Base-by-base conservation (phyloP, 2,329 filamentous ascomycete species). In the Colletotrichum plurivorum region DNA sequence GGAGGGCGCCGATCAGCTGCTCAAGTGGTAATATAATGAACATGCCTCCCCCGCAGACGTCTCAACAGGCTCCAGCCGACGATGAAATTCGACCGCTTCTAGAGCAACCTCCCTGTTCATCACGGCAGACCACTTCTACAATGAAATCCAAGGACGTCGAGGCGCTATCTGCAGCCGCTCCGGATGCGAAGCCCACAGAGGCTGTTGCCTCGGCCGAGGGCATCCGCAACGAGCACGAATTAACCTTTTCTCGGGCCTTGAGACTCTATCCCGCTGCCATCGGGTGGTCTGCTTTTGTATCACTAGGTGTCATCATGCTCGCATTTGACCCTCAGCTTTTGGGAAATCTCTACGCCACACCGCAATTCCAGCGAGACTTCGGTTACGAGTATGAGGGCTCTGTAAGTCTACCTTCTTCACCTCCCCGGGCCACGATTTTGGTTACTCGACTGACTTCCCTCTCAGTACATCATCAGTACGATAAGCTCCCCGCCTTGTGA, bases 251-350 rank as follows among this genome's bases (percentile, higher is more conserved):
- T 59, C 72, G 84, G 43, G 83, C 84, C 0, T 73, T 81, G 63
- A 77, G 74, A 60, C 76, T 84, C 43, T 85, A 85, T 67, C 84
- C 84, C 15, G 78, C 79, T 27, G 83, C 84, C 8, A 82, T 85
- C 20, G 79, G 75, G 16, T 91, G 88, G 89, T 88, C 87, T 8
- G 80, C 84, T 49, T 89, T 88, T 73, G 88, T 91, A 71, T 88
- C 85, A 5, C 78, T 89, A 2, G 87, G 87, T 7, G 85, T 90
- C 45, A 86, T 90, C 71, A 90, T 90, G 87, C 76, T 86, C 49
- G 88, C 88, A 4, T 92, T 91, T 73, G 89, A 92, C 75, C 87
- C 88, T 0, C 89, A 92, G 75, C 83, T 92, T 10, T 83, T 91
- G 18, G 88, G 88, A 25, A 89, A 89, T 69, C 82, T 92, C 61